Evolutionary conservation across 2,329 filamentous ascomycete genomes (phyloP).

Genomic region (Ciborinia camelliae): DNA sequence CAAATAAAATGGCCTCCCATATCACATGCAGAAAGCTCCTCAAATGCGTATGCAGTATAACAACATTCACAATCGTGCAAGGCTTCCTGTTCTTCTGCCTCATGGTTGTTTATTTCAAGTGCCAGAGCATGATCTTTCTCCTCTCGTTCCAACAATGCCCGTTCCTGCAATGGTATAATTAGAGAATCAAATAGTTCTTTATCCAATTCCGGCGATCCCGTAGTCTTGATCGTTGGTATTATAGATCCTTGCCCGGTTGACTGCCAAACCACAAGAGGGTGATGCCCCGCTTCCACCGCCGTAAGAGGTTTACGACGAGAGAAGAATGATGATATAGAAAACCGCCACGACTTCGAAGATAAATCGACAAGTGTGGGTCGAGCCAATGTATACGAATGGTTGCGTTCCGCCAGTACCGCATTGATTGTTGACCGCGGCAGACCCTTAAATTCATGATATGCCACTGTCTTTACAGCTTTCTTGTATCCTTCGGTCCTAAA

Average conservation of each 20-base stretch:
- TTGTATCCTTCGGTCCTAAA: slow-evolving; percentile 68
- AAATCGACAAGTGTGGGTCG: slow-evolving; percentile 66
- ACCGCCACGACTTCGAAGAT: slow-evolving; percentile 73
- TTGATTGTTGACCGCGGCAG: slow-evolving; percentile 70
- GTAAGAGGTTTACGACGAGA: slow-evolving; percentile 58
- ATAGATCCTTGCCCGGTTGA: slow-evolving; percentile 53
- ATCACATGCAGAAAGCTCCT: slow-evolving; percentile 68
- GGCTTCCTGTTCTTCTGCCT: slow-evolving; percentile 55
- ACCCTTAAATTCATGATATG: slow-evolving; percentile 73
- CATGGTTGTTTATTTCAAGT: slow-evolving; percentile 51
- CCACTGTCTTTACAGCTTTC: slow-evolving; percentile 62
- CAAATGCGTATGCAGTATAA: slow-evolving; percentile 67
- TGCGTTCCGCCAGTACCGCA: slow-evolving; percentile 75
- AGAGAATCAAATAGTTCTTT: slow-evolving; percentile 58
- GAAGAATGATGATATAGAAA: slow-evolving; percentile 68
- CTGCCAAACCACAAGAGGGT: slow-evolving; percentile 62
- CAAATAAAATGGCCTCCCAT: slow-evolving; percentile 69
- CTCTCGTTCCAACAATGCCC: slow-evolving; percentile 45
- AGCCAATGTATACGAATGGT: slow-evolving; percentile 73
- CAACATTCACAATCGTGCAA: slow-evolving; percentile 75
- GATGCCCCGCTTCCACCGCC: slow-evolving; percentile 52
- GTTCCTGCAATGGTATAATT: slow-evolving; percentile 50
- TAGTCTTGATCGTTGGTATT: slow-evolving; percentile 60
- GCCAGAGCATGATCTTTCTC: slow-evolving; percentile 53
- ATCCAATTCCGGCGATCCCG: slow-evolving; percentile 62